Percentiles rank a stretch among this genome's conserved stretches.
Evolutionary conservation across 139 green algal species (phyloP).

Genomic region (Parachlorella kessleri): DNA sequence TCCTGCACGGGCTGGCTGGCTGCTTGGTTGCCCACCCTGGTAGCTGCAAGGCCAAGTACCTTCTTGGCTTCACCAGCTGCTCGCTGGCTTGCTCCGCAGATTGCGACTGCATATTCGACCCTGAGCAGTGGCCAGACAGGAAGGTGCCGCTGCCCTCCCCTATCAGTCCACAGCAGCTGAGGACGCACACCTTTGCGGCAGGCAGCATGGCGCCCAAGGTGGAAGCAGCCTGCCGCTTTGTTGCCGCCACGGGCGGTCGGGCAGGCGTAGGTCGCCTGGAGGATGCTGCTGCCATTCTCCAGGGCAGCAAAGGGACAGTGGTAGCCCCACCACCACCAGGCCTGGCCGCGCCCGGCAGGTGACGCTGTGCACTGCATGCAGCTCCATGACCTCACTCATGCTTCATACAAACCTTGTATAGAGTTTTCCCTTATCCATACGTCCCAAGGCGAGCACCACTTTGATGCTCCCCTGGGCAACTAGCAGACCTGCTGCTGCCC

Average conservation of each 20-base stretch:
- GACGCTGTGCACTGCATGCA: too few relatives aligned
- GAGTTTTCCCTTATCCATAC: too few relatives aligned
- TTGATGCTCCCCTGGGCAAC: too few relatives aligned
- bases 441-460: too few relatives aligned
- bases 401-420: too few relatives aligned
- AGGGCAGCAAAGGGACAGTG: slow-evolving; percentile 16
- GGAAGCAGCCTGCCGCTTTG: slow-evolving; percentile 28
- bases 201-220: slow-evolving; percentile 47
- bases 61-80: too few relatives aligned
- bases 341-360: too few relatives aligned
- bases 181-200: slow-evolving; percentile 12
- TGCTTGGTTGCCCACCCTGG: neutral
- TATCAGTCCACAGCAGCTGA: neutral
- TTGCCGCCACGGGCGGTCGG: slow-evolving; percentile 14
- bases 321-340: slow-evolving; percentile 7
- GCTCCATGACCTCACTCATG: too few relatives aligned
- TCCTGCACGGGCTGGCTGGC: neutral
- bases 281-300: slow-evolving; percentile 24
- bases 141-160: slow-evolving; percentile 26
- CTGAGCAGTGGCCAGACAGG: slow-evolving; percentile 26
- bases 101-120: slow-evolving; percentile 29
- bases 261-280: slow-evolving; percentile 27
- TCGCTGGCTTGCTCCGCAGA: slow-evolving; percentile 1
- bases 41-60: too few relatives aligned
- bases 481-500: too few relatives aligned